Percentiles rank a stretch among this genome's conserved stretches.
Conservation (phyloP, 2,329 filamentous ascomycete species). For the Xylariales sp. region DNA sequence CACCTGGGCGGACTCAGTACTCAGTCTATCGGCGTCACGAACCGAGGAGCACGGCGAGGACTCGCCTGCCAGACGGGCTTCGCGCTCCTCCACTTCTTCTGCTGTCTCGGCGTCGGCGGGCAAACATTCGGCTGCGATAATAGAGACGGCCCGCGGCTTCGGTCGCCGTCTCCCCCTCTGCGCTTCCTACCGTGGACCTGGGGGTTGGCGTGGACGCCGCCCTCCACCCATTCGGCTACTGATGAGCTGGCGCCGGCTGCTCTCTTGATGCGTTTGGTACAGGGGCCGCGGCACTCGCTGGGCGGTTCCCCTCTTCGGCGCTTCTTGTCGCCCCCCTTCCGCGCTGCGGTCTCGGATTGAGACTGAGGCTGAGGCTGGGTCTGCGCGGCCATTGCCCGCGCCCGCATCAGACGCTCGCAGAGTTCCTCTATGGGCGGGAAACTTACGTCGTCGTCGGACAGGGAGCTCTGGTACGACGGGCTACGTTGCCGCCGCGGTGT, state of each 20-base stretch:
- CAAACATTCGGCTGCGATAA: too few relatives aligned
- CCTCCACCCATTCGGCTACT: too few relatives aligned
- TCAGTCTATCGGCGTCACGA: too few relatives aligned
- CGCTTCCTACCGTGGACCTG: not conserved
- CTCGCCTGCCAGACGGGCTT: too few relatives aligned
- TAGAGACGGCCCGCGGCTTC: too few relatives aligned
- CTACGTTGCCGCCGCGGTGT: not conserved
- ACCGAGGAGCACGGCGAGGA: too few relatives aligned
- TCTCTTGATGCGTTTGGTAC: not conserved
- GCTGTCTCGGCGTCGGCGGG: too few relatives aligned
- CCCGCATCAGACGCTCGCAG: not conserved
- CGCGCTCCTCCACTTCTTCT: too few relatives aligned
- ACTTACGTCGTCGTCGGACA: not conserved
- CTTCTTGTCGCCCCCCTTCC: not conserved
- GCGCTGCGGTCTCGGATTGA: too few relatives aligned
- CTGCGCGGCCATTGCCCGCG: not conserved
- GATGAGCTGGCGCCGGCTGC: not conserved
- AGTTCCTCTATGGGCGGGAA: constrained; percentile 10
- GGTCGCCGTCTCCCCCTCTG: not conserved
- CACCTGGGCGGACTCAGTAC: too few relatives aligned
- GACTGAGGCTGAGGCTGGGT: not conserved
- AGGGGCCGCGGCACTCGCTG: not conserved
- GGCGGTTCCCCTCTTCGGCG: not conserved
- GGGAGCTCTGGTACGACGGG: not conserved
- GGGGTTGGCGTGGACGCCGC: not conserved